These are phyloP conservation scores for Castanea crenata DNA, from an alignment of 306 rosid species.

Conservation along the genomic window DNA sequence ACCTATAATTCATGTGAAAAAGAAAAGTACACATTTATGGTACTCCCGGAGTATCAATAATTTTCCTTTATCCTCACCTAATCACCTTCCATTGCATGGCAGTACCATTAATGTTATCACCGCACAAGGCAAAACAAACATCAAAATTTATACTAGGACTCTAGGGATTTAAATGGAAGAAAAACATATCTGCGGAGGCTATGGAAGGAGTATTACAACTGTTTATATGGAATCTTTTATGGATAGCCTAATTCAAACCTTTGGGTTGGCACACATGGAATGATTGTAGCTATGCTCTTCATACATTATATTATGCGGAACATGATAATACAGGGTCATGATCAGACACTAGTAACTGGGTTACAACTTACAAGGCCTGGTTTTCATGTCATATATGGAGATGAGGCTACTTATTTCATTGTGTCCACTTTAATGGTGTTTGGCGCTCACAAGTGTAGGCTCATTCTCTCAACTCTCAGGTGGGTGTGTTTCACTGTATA, in stretches of 20 bases:
- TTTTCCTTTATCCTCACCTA: too few species aligned
- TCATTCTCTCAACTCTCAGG: too few species aligned
- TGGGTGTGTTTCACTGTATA: too few species aligned
- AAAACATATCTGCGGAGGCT: constrained; percentile 50
- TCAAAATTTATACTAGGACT: constrained; percentile 40
- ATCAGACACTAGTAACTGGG: constrained; percentile 37
- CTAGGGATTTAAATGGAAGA: constrained; percentile 24
- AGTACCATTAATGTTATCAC: constrained; percentile 46
- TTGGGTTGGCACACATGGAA: constrained; percentile 62
- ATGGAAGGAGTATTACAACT: constrained; percentile 59
- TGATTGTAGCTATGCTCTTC: constrained; percentile 37
- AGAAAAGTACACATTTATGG: fast-evolving
- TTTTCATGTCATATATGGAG: neutral
- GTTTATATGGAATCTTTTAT: constrained; percentile 44
- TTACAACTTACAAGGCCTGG: constrained; percentile 3
- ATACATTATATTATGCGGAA: constrained; percentile 53
- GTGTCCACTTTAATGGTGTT: neutral
- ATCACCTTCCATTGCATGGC: constrained; percentile 35
- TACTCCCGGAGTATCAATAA: fast-evolving
- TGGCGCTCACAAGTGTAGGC: too few species aligned
- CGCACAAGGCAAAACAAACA: constrained; percentile 48
- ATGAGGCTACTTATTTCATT: constrained; percentile 31
- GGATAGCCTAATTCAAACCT: constrained; percentile 43
- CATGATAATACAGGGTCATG: constrained; percentile 47
- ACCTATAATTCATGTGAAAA: too few species aligned